phyloP scores from a whole-genome alignment of 2,329 filamentous ascomycete species.

The Stachybotrys elegans region DNA sequence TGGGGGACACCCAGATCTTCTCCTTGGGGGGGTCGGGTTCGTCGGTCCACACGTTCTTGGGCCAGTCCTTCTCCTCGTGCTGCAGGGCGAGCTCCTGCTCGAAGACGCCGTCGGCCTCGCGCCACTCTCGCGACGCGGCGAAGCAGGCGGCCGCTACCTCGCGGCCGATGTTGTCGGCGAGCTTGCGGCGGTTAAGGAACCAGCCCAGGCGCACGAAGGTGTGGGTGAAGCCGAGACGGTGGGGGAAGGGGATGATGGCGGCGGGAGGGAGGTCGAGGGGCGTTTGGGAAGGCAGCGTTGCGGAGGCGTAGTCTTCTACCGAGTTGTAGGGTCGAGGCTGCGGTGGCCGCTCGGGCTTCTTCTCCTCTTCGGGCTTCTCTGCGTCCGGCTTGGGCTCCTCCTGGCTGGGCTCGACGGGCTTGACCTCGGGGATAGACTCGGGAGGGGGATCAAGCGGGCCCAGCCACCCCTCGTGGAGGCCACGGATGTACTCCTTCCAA shows the following conservation, averaged over 20 bases:
- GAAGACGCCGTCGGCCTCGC: constrained; percentile 30
- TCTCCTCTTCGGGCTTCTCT: constrained; percentile 38
- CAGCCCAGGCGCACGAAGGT: constrained; percentile 82
- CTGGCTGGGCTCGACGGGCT: constrained; percentile 16
- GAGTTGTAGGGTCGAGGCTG: constrained; percentile 72
- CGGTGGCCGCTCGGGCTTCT: constrained; percentile 52
- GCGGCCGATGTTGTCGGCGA: constrained; percentile 85
- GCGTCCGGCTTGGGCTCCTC: constrained; percentile 34
- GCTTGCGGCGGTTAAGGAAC: constrained; percentile 75
- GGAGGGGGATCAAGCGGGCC: constrained; percentile 69
- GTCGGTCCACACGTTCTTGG: constrained; percentile 67
- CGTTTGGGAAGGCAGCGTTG: constrained; percentile 57
- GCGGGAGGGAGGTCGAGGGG: constrained; percentile 71
- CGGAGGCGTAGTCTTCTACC: constrained; percentile 64
- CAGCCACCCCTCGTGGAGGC: constrained; percentile 93
- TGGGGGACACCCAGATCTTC: constrained; percentile 68
- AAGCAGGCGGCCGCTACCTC: constrained; percentile 84
- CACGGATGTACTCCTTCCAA: constrained; percentile 96
- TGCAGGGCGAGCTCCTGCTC: constrained; percentile 52
- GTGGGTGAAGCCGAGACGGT: constrained; percentile 87
- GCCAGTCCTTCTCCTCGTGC: constrained; percentile 76
- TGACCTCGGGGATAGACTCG: constrained; percentile 18
- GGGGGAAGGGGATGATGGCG: constrained; percentile 71
- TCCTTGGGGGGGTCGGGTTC: constrained; percentile 49
- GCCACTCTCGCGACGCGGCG: constrained; percentile 48